A percentile compares a stretch with the other conserved stretches of the same genome.
Evolutionary conservation across 1,284 basidiomycete genomes (phyloP).

Genomic region (Athelia psychrophila): DNA sequence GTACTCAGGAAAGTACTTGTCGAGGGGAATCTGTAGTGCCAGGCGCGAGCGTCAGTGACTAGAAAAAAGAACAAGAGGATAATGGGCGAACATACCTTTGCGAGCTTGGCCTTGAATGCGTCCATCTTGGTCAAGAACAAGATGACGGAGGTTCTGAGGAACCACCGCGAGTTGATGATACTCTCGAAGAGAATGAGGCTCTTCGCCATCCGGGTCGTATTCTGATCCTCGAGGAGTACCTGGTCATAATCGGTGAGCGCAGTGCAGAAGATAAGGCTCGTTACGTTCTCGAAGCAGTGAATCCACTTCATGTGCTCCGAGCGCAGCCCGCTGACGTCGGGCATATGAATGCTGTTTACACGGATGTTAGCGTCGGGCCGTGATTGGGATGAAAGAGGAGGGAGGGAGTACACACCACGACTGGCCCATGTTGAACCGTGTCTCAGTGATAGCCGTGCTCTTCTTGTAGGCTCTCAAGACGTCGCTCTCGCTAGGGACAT

Average conservation of each 20-base stretch:
- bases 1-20: constrained; percentile 93
- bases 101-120: constrained; percentile 91
- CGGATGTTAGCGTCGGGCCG: neutral
- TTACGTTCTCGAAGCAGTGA: constrained; percentile 93
- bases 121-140: no score
- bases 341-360: constrained; percentile 80
- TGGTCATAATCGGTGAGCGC: constrained; percentile 95
- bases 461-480: constrained; percentile 89
- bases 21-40: constrained; percentile 66
- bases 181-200: no score
- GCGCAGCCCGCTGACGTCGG: constrained; percentile 91
- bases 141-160: no score
- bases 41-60: neutral
- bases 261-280: constrained; percentile 94
- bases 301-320: constrained; percentile 96
- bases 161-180: no score
- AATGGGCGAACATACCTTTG: constrained; percentile 52
- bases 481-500: no score
- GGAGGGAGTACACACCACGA: constrained; percentile 66
- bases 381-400: constrained; percentile 26
- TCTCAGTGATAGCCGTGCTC: constrained; percentile 93
- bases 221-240: no score
- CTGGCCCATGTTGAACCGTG: constrained; percentile 70
- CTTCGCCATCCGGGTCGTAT: no score
- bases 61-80: no score